These are phyloP conservation scores for Rhizopogon vesiculosus DNA, from an alignment of 768 basidiomycete species.

Conservation along the genomic window DNA sequence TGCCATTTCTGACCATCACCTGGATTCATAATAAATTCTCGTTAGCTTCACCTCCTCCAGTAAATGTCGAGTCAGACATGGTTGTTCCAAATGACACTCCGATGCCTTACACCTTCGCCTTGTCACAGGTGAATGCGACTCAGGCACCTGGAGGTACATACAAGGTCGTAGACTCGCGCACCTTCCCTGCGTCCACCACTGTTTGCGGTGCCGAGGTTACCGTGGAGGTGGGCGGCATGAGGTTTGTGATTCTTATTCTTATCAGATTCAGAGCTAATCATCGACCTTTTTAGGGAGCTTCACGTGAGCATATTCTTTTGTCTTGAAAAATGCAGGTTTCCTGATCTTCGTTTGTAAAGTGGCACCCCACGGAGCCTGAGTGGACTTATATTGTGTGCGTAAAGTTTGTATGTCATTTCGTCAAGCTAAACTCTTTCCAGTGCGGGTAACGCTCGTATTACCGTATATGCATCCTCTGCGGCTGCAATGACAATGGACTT, in stretches of 20 bases:
- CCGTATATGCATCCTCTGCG: slow-evolving; percentile 35
- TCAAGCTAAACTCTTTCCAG: slow-evolving; percentile 15
- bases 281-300: slow-evolving; percentile 30
- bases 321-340: neutral
- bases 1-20: neutral
- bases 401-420: neutral
- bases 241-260: slow-evolving; percentile 27
- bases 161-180: slow-evolving; percentile 54
- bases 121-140: slow-evolving; percentile 42
- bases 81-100: slow-evolving; percentile 46
- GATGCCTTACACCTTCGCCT: slow-evolving; percentile 47
- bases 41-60: slow-evolving; percentile 37
- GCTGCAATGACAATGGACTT: slow-evolving; percentile 42
- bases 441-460: slow-evolving; percentile 36
- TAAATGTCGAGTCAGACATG: slow-evolving; percentile 37
- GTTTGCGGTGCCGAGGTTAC: slow-evolving; percentile 55
- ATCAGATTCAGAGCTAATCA: neutral
- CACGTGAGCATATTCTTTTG: slow-evolving; percentile 29
- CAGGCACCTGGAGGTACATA: slow-evolving; percentile 49
- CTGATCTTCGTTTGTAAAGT: slow-evolving; percentile 21
- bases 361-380: slow-evolving; percentile 49
- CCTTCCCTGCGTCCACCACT: slow-evolving; percentile 48
- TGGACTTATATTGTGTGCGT: slow-evolving; percentile 40
- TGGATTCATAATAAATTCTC: neutral
- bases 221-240: slow-evolving; percentile 57